Base-by-base conservation (phyloP, 345 rosid genomes). In the Linum usitatissimum region DNA sequence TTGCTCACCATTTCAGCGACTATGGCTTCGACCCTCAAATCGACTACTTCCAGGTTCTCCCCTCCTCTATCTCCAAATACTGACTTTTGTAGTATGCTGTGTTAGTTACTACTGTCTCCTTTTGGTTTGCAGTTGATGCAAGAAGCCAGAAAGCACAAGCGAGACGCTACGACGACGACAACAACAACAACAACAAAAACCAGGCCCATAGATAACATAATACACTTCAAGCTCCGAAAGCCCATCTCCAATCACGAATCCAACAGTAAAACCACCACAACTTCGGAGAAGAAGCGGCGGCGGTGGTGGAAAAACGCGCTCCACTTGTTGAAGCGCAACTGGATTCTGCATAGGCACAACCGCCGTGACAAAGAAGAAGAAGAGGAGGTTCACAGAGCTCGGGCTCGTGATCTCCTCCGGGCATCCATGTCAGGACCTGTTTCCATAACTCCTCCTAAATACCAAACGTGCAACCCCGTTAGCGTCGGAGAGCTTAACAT, bases 11-110 rank as follows among this genome's bases (percentile, higher is more conserved):
- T 70, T 87, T 85, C 81, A 87, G 79, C 36, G 98, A 92, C 71
- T 89, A 89, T 62, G 97, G 98, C 54, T 92, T 89, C 65, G 92
- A 91, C 75, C 84, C 90, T 8, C 95, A 85, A 60, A 73, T 86
- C 66, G 72, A 87, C 67, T 90, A 80, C 65, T 81, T 85, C 64
- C 97, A 87, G 91, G 98, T 89, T 18, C 28, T 6, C 48, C 40
- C 28, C 28, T 23, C 28, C 28, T 5, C 8, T 40, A 23, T 60
- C 15, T 45, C 9, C 8, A 40, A 40, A 40, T 7, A 7, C 13
- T 40, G 48, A 40, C 13, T 4, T 5, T 6, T n/a, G 0, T 14
- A 31, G 18, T 8, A 5, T 23, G 15, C 20, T 6, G 9, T 6
- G 14, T 9, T 18, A 13, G 28, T 14, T 0, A 5, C 18, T 39